Percentiles rank a stretch among this genome's conserved stretches.
Evolutionary conservation across 768 basidiomycete species (phyloP).

Genomic region (Naganishia onofrii): DNA sequence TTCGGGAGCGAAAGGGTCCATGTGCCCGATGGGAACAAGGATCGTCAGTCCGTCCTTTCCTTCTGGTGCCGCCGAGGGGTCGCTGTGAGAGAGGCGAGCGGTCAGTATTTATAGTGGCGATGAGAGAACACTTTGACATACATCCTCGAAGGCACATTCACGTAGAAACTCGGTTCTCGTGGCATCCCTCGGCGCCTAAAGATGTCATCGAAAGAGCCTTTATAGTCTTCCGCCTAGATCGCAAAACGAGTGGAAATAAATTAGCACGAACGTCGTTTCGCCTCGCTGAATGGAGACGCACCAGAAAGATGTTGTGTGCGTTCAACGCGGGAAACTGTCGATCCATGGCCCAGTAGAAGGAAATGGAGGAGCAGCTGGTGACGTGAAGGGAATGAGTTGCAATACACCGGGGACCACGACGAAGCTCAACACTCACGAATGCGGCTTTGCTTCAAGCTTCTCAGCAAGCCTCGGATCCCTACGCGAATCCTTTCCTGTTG

Average conservation of each 20-base stretch:
- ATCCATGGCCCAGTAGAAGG: slow-evolving; percentile 56
- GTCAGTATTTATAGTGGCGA: background rate
- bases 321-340: slow-evolving; percentile 47
- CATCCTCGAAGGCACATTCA: slow-evolving; percentile 54
- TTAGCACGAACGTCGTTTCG: background rate
- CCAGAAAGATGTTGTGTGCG: slow-evolving; percentile 56
- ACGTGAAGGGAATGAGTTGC: background rate
- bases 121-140: slow-evolving; percentile 26
- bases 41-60: slow-evolving; percentile 54
- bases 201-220: slow-evolving; percentile 55
- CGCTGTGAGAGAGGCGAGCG: slow-evolving; percentile 35
- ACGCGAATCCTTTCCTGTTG: slow-evolving; percentile 23
- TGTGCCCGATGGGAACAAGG: slow-evolving; percentile 54
- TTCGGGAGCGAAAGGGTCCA: slow-evolving; percentile 34
- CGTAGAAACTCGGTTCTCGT: slow-evolving; percentile 55
- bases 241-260: background rate
- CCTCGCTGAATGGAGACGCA: slow-evolving; percentile 24
- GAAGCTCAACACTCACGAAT: slow-evolving; percentile 36
- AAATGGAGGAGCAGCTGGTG: slow-evolving; percentile 53
- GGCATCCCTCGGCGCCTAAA: slow-evolving; percentile 54
- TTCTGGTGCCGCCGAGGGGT: slow-evolving; percentile 54
- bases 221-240: slow-evolving; percentile 53
- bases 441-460: slow-evolving; percentile 42
- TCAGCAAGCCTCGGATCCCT: slow-evolving; percentile 41
- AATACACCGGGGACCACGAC: too few relatives aligned